Percentiles rank a stretch among this genome's conserved stretches.
Evolutionary conservation across 164 flowering plant genomes (phyloP).

Genomic region (Protea cynaroides): DNA sequence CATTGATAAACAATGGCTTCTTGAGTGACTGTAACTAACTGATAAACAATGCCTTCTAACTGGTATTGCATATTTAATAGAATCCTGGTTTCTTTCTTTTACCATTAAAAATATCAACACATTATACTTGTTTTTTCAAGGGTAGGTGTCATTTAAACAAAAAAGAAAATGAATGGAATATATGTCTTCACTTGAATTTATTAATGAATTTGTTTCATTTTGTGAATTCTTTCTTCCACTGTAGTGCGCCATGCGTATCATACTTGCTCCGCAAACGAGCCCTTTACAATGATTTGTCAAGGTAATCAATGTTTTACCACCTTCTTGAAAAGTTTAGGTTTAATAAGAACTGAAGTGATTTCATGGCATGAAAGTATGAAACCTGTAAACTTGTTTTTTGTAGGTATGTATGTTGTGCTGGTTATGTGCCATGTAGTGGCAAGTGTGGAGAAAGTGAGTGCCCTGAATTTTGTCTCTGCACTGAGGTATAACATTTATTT

Average conservation of each 20-base stretch:
- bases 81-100: too few relatives aligned
- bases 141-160: too few relatives aligned
- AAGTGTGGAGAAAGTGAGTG: conserved; percentile 56
- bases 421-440: conserved; percentile 67
- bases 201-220: neutral
- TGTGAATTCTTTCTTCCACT: conserved; percentile 7
- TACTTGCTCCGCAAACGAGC: conserved; percentile 95
- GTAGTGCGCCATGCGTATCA: conserved; percentile 89
- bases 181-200: neutral
- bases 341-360: neutral
- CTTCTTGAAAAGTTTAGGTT: neutral
- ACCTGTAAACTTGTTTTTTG: conserved; percentile 1
- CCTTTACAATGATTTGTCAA: conserved; percentile 88
- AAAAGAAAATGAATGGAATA: too few relatives aligned
- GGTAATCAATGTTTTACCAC: conserved; percentile 35
- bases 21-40: too few relatives aligned
- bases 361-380: neutral
- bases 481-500: conserved; percentile 32
- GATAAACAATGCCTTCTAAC: too few relatives aligned
- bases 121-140: too few relatives aligned
- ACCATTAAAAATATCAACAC: too few relatives aligned
- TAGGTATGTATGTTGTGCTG: conserved; percentile 58
- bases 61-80: too few relatives aligned
- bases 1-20: too few relatives aligned
- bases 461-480: conserved; percentile 56